Base-by-base conservation (phyloP, 805 yeast species). In the Starmerella tilneyi region DNA sequence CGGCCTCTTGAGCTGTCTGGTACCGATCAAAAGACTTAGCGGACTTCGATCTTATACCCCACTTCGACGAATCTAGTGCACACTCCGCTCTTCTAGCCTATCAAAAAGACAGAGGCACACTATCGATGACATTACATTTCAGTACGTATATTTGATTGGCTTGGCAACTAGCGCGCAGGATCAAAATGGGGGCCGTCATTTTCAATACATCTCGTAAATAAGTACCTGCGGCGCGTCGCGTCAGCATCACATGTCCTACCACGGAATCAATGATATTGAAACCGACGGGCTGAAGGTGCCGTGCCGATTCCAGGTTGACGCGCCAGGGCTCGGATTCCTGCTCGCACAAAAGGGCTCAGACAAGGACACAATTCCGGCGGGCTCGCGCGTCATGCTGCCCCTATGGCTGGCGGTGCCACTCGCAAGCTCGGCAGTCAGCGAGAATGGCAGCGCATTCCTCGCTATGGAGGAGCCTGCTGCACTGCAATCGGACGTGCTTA, bases 311-410 rank as follows among this genome's bases (percentile, higher is more conserved):
- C 79, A 81, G 52, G 73, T 79, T 37, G 72, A 80, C 0, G 80
- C 85, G 7, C 94, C 94, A 0, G 89, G 92, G 0, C 66, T 89
- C n/a, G 96, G 96, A 2, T 84, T 80, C 57, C 67, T 89, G 6
- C 81, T 56, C 85, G 88, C 7, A 76, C 31, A 33, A 13, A 27
- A 15, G 30, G 22, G 24, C 21, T 20, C 17, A 15, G 23, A n/a
- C 9, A 38, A 30, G 20, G 27, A 42, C 9, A 26, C 9, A 9
- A 29, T 51, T 5, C 47, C 39, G 12, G 42, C 45, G 2, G 55
- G 55, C 17, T 40, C 53, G 2, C 40, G 35, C 29, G 46, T 85
- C 3, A 88, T 83, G 47, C 68, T 89, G 20, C 97, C 97, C 0
- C 62, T 86, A 23, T 89, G 97, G 97, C 63, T 89, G 32, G 94